Conservation (phyloP, 163 green algal species). For the Chlamydomonas reinhardtii region DNA sequence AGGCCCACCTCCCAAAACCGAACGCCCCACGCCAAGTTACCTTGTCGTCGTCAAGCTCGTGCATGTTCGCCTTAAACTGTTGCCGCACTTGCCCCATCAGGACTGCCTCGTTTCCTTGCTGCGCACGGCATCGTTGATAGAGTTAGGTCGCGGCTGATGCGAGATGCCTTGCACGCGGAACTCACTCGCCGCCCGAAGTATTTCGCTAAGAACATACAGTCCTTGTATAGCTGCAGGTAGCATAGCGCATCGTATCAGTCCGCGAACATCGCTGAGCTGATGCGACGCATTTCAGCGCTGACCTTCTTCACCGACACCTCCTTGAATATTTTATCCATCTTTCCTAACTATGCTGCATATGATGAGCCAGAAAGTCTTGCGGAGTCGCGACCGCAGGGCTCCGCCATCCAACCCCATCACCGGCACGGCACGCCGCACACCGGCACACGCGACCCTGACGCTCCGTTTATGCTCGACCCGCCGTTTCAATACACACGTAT, state of each 20-base stretch:
- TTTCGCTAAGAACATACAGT: slow-evolving; percentile 65
- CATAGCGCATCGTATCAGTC: background rate
- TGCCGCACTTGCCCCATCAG: slow-evolving; percentile 59
- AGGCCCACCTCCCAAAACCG: background rate
- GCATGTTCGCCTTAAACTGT: slow-evolving; percentile 70
- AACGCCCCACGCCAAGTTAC: background rate
- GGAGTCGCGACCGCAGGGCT: too few species aligned
- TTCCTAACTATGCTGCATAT: background rate
- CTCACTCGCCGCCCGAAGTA: slow-evolving; percentile 65
- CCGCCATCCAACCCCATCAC: too few species aligned
- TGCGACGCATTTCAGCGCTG: background rate
- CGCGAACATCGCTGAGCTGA: background rate
- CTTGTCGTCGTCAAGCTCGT: slow-evolving; percentile 66
- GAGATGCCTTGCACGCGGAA: background rate
- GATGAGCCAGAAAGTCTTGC: too few species aligned
- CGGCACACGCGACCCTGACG: too few species aligned
- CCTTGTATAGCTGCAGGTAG: slow-evolving; percentile 67
- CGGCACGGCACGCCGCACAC: too few species aligned
- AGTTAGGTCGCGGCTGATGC: background rate
- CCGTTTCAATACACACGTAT: too few species aligned
- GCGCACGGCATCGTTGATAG: background rate
- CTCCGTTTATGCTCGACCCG: too few species aligned
- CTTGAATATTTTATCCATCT: slow-evolving; percentile 70
- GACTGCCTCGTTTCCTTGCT: slow-evolving; percentile 69
- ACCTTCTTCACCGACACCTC: slow-evolving; percentile 71